Evolutionary conservation across 208 protist genomes (phyloP).

Genomic region (Polymyxa betae): DNA sequence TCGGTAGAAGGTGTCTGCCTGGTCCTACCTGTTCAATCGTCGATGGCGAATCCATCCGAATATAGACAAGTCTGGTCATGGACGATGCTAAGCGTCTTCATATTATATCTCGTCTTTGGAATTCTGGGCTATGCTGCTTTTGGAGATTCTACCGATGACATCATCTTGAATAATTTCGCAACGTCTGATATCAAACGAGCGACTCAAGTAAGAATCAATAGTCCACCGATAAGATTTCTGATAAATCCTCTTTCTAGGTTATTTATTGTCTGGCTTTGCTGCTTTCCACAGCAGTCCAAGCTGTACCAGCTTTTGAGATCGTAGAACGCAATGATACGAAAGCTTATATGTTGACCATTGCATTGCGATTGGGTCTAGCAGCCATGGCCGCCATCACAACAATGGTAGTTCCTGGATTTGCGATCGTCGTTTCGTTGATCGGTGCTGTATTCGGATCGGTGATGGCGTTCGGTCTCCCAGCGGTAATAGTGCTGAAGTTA

Average conservation of each 20-base stretch:
- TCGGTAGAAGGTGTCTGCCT: slow-evolving; percentile 38
- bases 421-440: neutral
- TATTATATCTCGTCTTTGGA: slow-evolving; percentile 1
- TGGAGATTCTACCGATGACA: neutral
- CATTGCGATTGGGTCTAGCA: neutral
- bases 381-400: neutral
- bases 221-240: too few relatives aligned
- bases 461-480: neutral
- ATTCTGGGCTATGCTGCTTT: slow-evolving; percentile 5
- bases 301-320: slow-evolving; percentile 35
- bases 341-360: neutral
- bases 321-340: neutral
- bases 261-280: slow-evolving; percentile 29
- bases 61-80: neutral
- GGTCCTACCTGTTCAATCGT: slow-evolving; percentile 4
- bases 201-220: too few relatives aligned
- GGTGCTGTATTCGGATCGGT: neutral
- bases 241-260: too few relatives aligned
- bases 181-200: neutral
- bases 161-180: slow-evolving; percentile 2
- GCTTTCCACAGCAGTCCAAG: neutral
- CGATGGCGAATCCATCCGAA: neutral
- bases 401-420: neutral
- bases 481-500: neutral
- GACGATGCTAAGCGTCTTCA: neutral